phyloP scores from a whole-genome alignment of 768 basidiomycete species.

The Sarcomyxa edulis region DNA sequence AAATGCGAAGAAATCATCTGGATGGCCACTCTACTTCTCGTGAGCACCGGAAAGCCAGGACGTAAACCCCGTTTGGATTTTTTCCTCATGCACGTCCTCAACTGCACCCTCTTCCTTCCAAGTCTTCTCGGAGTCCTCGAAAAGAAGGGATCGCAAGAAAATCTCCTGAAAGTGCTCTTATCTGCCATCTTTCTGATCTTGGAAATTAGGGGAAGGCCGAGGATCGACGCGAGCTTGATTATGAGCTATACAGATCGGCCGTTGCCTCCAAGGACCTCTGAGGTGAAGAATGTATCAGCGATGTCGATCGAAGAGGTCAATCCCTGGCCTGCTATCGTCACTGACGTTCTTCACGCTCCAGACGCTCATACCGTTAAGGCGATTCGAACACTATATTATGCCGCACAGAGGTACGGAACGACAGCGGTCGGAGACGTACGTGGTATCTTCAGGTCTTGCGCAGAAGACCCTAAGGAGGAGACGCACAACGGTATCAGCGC shows the following conservation, averaged over 20 bases:
- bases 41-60: constrained; percentile 39
- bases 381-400: constrained; percentile 42
- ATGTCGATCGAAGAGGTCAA: constrained; percentile 36
- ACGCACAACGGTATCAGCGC: constrained; percentile 36
- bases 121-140: constrained; percentile 29
- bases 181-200: constrained; percentile 25
- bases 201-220: constrained; percentile 43
- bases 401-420: constrained; percentile 41
- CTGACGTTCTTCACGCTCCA: constrained; percentile 40
- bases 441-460: constrained; percentile 34
- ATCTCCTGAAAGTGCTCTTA: constrained; percentile 39
- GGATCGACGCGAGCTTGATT: constrained; percentile 39
- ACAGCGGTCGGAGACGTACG: constrained; percentile 31
- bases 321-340: constrained; percentile 47
- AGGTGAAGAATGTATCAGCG: constrained; percentile 14
- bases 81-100: constrained; percentile 58
- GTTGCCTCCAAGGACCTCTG: constrained; percentile 14
- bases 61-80: constrained; percentile 48
- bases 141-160: constrained; percentile 32
- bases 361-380: constrained; percentile 50
- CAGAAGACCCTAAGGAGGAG: constrained; percentile 29
- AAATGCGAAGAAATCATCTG: constrained; percentile 49
- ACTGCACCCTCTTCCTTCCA: constrained; percentile 43
- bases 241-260: constrained; percentile 41
- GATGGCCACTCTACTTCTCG: constrained; percentile 40